Percentiles rank a stretch among this genome's conserved stretches.
Conservation (phyloP, 75 land plant species). For the Sequoiadendron giganteum region DNA sequence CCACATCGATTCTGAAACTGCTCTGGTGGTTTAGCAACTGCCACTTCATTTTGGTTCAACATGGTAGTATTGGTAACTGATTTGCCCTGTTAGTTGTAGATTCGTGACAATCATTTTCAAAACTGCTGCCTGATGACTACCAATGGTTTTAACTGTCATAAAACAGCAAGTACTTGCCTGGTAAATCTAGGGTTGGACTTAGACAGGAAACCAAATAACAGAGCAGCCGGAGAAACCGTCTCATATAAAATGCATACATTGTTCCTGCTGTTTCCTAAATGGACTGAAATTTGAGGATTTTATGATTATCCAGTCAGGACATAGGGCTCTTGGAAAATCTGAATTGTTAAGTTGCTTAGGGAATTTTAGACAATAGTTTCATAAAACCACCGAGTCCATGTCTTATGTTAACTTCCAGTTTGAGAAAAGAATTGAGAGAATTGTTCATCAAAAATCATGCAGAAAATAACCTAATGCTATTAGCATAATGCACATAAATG, state of each 20-base stretch:
- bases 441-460: background rate
- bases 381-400: background rate
- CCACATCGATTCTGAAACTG: too few relatives aligned
- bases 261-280: background rate
- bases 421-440: background rate
- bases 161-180: background rate
- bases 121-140: too few relatives aligned
- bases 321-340: background rate
- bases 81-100: too few relatives aligned
- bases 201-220: background rate
- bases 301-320: background rate
- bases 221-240: background rate
- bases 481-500: background rate
- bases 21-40: too few relatives aligned
- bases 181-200: background rate
- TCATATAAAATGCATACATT: background rate
- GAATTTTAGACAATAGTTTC: background rate
- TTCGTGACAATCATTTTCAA: too few relatives aligned
- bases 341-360: background rate
- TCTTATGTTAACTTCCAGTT: background rate
- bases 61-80: too few relatives aligned
- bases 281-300: background rate
- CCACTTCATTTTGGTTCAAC: too few relatives aligned
- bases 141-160: too few relatives aligned
- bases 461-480: background rate